These are phyloP conservation scores for Allium fistulosum DNA, from an alignment of 106 monocot genomes.

Conservation along the genomic window DNA sequence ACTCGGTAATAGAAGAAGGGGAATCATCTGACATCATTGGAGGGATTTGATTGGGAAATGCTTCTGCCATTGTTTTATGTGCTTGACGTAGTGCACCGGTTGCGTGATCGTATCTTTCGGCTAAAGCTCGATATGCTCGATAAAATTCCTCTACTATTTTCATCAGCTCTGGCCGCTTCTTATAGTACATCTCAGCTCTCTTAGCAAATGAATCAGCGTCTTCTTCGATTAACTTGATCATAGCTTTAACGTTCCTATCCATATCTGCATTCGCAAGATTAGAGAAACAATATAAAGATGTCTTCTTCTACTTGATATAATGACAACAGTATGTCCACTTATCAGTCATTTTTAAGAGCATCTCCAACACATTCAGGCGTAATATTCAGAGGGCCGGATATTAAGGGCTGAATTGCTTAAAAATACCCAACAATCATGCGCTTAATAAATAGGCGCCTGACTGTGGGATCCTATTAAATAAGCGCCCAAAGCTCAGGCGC, in stretches of 20 bases:
- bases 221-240: slow-evolving; percentile 75
- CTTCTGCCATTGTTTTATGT: slow-evolving; percentile 60
- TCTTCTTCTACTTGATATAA: too few species aligned
- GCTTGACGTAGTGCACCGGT: slow-evolving; percentile 63
- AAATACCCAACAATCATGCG: too few species aligned
- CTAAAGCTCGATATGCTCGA: slow-evolving; percentile 67
- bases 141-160: slow-evolving; percentile 62
- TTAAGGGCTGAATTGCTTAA: too few species aligned
- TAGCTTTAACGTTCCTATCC: slow-evolving; percentile 58
- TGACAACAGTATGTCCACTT: too few species aligned
- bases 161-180: slow-evolving; percentile 65
- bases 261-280: slow-evolving; percentile 32
- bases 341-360: too few species aligned
- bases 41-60: slow-evolving; percentile 55
- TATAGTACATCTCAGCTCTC: slow-evolving; percentile 80
- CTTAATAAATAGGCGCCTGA: too few species aligned
- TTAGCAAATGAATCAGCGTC: slow-evolving; percentile 74
- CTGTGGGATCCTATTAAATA: too few species aligned
- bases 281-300: too few species aligned
- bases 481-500: too few species aligned
- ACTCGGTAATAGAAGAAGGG: slow-evolving; percentile 15
- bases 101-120: slow-evolving; percentile 72
- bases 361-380: too few species aligned
- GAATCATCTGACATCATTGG: slow-evolving; percentile 40
- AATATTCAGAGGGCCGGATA: too few species aligned